Evolutionary conservation across 352 stramenopile genomes (phyloP), one percentile per base, ranked within the genome.

Genomic region (Phytophthora pseudosyringae): DNA sequence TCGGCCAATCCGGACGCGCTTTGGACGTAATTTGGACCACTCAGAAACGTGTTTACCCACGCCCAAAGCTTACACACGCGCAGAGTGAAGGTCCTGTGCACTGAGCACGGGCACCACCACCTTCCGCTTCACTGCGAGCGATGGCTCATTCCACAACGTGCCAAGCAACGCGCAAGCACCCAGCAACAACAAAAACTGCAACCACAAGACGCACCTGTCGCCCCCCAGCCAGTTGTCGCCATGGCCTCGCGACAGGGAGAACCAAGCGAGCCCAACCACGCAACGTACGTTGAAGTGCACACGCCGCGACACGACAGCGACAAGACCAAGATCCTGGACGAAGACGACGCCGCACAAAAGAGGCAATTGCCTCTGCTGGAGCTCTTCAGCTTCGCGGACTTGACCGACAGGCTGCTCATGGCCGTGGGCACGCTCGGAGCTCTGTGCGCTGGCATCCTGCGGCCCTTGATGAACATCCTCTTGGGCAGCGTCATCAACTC

Each of bases 311-410:
- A 18, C 31, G 59, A 45, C 21, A 36, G 9, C 36, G 26, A 55
- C 15, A 46, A 18, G 10, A 11, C 46, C 15, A 67, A 67, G 33
- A 38, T 43, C 11, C 36, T 64, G 39, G 18, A 2, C 29, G 28
- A 40, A 6, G 16, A 41, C 18, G 25, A 25, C 16, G 16, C 31
- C 6, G 9, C 28, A n/a, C 44, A 13, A 6, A 54, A 52, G 21
- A 47, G 39, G 8, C 52, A 61, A 41, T 50, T 68, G 12, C 25
- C 53, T 9, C 28, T 72, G 43, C 18, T 61, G 28, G 62, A 78
- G 48, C 56, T 78, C 33, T 78, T 78, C 39, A 52, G 33, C 18
- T 78, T 71, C 28, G 67, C 71, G 5, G 67, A 78, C 45, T 16
- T 25, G 13, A 76, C 50, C 8, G 71, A 78, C 46, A 64, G 60